Base-by-base conservation (phyloP, 1,139 yeast species). In the Scheffersomyces cryptocercus region DNA sequence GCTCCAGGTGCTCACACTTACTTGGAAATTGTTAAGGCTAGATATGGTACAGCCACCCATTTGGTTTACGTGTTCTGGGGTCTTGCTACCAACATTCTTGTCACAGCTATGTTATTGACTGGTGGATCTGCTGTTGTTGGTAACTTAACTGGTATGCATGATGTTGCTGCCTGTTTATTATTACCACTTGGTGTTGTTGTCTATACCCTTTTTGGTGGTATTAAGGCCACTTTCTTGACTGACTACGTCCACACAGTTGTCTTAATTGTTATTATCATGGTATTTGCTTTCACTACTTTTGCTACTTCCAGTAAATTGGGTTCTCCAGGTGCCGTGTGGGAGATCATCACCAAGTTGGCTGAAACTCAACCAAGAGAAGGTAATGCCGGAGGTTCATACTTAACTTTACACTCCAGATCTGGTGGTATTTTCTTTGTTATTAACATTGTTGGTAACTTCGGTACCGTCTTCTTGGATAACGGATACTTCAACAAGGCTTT, bases 401-500 rank as follows among this genome's bases (percentile, higher is more conserved):
- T 90, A 59, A 89, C 97, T 34, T 84, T 89, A 86, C 77, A 80
- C 52, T 87, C 96, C 3, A 74, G 76, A 49, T 66, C 77, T 12
- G 96, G 95, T 39, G 95, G 95, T 48, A 84, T 88, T 42, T 89
- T 88, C 72, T 83, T 88, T 53, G 89, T 87, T 34, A 85, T 88
- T 60, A 87, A 88, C 65, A 72, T 87, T 52, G 86, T 88, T 39
- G 96, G 96, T 47, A 88, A 88, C 66, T 88, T 88, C 55, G 96
- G 96, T 44, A 88, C 96, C 16, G 96, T 88, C 16, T 88, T 88
- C 62, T 71, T 89, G 58, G 97, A 89, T 62, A 86, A 86, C 55
- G 96, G 96, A 35, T 90, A 89, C 67, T 89, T 91, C 84, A 86
- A 87, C 67, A 86, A 87, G 67, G 96, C 96, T 5, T 86, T 89